Conservation (phyloP, 2,329 filamentous ascomycete genomes). For the Chaetomium strumarium region DNA sequence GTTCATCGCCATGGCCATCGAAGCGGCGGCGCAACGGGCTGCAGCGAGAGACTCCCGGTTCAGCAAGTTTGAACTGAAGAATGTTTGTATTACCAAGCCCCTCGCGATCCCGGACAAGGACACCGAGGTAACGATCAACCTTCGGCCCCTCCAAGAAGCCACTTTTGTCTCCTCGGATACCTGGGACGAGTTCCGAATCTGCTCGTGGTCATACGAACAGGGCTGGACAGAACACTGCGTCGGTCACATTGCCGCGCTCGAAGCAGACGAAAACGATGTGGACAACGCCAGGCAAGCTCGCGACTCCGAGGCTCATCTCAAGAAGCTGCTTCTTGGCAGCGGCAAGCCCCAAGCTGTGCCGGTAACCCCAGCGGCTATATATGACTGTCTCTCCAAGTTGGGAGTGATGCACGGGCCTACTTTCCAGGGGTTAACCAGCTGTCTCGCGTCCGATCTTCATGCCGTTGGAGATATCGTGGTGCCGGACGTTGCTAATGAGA, state of each 20-base stretch:
- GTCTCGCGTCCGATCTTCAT: no score
- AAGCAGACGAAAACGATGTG: background rate
- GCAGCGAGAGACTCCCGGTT: background rate
- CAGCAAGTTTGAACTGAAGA: conserved; percentile 23
- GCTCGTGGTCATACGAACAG: background rate
- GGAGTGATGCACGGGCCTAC: no score
- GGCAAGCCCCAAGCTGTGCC: no score
- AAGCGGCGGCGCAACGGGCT: conserved; percentile 27
- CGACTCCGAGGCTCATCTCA: background rate
- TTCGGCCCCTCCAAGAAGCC: background rate
- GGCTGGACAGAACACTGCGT: conserved; percentile 2
- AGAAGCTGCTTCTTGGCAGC: background rate
- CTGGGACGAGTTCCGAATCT: conserved; percentile 1
- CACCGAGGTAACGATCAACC: no score
- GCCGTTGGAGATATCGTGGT: no score
- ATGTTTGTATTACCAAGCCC: conserved; percentile 27
- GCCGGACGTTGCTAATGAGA: no score
- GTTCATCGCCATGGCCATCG: conserved; percentile 36
- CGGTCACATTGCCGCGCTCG: background rate
- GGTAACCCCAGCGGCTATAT: no score
- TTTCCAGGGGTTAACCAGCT: no score
- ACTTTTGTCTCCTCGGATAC: background rate
- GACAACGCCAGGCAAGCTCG: background rate
- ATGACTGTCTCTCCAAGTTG: no score
- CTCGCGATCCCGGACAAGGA: conserved; percentile 11